Evolutionary conservation across 1,284 basidiomycete genomes (phyloP).

Genomic region (Austroboletus niveus): DNA sequence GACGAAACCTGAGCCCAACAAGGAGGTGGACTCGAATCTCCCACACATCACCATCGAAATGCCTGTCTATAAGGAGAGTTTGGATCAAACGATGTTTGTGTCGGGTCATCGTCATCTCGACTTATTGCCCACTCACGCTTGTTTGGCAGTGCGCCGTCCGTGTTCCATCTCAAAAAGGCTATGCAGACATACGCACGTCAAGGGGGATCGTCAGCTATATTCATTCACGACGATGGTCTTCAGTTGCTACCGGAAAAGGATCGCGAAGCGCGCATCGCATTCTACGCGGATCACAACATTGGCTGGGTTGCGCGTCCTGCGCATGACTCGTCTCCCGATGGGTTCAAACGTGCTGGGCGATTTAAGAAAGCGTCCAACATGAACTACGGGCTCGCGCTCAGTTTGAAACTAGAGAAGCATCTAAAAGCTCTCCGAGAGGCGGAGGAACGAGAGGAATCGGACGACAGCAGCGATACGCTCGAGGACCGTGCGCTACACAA

Average conservation of each 20-base stretch:
- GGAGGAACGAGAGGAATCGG: constrained; percentile 36
- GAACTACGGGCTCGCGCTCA: constrained; percentile 80
- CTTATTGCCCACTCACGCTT: constrained; percentile 62
- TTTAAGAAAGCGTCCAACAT: constrained; percentile 92
- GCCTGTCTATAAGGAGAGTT: constrained; percentile 80
- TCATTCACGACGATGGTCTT: constrained; percentile 78
- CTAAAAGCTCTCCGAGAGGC: constrained; percentile 53
- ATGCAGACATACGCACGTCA: constrained; percentile 86
- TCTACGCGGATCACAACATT: constrained; percentile 80
- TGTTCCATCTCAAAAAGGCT: constrained; percentile 77
- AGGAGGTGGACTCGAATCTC: constrained; percentile 54
- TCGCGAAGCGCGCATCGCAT: constrained; percentile 62
- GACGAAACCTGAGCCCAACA: constrained; percentile 53
- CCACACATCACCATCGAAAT: constrained; percentile 77
- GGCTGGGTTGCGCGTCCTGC: constrained; percentile 83
- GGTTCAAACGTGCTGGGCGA: constrained; percentile 78
- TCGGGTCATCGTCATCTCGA: constrained; percentile 24
- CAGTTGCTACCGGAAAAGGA: constrained; percentile 62
- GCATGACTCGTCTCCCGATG: constrained; percentile 39
- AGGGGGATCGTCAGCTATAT: constrained; percentile 73
- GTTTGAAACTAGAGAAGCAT: constrained; percentile 58
- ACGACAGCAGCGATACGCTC: constrained; percentile 29
- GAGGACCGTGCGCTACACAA: constrained; percentile 66
- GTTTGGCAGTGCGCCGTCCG: constrained; percentile 59
- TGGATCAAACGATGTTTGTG: constrained; percentile 66